phyloP scores from a whole-genome alignment of 2,329 filamentous ascomycete species.

The Capronia americana region DNA sequence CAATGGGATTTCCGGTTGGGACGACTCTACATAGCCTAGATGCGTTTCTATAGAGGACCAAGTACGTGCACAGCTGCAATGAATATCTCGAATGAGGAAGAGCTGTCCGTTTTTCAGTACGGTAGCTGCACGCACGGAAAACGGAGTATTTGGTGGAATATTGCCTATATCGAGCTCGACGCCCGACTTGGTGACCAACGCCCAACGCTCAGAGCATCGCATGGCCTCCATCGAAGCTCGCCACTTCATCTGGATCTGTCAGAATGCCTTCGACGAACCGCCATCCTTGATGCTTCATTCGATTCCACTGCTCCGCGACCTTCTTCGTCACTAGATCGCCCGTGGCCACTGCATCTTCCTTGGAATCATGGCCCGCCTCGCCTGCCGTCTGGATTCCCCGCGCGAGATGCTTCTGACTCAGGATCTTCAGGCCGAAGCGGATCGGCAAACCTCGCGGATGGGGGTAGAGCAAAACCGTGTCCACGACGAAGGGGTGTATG shows the following conservation, averaged over 20 bases:
- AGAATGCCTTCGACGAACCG: conserved; percentile 57
- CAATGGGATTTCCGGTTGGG: not conserved
- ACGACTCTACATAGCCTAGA: not conserved
- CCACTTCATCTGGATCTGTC: conserved; percentile 41
- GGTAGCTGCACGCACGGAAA: no score
- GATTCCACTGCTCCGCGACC: conserved; percentile 72
- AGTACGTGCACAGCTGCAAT: no score
- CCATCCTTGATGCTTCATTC: conserved; percentile 73
- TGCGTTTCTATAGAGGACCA: no score
- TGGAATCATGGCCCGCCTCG: conserved; percentile 80
- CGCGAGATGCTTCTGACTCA: conserved; percentile 73
- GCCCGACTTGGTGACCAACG: no score
- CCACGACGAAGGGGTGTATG: conserved; percentile 82
- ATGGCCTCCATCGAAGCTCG: conserved; percentile 7
- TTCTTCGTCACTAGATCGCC: conserved; percentile 81
- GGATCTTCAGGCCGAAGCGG: conserved; percentile 75
- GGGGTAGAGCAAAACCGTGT: conserved; percentile 84
- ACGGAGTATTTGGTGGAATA: no score
- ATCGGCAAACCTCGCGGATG: conserved; percentile 77
- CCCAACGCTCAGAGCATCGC: conserved; percentile 9
- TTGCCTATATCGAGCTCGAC: no score
- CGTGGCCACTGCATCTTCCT: conserved; percentile 87
- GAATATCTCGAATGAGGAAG: no score
- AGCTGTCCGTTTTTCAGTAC: no score
- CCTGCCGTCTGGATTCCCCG: conserved; percentile 78